Evolutionary conservation across 2,329 filamentous ascomycete species (phyloP).

Genomic region (Colletotrichum sp.): DNA sequence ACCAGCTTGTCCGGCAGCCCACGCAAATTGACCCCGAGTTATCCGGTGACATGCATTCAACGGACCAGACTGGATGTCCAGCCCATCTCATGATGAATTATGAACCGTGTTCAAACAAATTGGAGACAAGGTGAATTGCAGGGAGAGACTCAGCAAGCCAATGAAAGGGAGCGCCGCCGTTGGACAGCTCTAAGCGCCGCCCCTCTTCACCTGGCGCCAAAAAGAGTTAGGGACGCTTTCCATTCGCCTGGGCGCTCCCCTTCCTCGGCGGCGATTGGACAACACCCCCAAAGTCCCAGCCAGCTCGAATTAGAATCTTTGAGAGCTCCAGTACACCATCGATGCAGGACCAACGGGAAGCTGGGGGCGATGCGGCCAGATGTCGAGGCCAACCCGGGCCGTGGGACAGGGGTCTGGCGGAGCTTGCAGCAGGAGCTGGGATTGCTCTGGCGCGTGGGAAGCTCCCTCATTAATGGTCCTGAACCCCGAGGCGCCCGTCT

Average conservation of each 20-base stretch:
- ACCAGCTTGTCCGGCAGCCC: neutral
- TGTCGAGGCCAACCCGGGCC: neutral
- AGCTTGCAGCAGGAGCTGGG: slow-evolving; percentile 14
- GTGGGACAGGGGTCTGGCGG: slow-evolving; percentile 8
- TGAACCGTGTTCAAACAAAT: neutral
- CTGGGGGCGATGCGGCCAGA: slow-evolving; percentile 12
- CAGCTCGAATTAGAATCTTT: slow-evolving; percentile 7
- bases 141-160: neutral
- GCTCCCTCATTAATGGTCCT: slow-evolving; percentile 13
- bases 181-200: slow-evolving; percentile 18
- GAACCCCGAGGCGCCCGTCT: slow-evolving; percentile 4
- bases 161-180: neutral
- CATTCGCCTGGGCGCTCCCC: neutral
- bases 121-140: neutral
- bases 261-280: slow-evolving; percentile 5
- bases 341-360: slow-evolving; percentile 15
- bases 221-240: slow-evolving; percentile 11
- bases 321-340: neutral
- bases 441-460: slow-evolving; percentile 5
- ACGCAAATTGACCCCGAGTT: neutral
- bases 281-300: neutral
- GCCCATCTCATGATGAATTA: neutral
- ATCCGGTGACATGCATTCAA: neutral
- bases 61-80: neutral
- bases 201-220: slow-evolving; percentile 17